These are phyloP conservation scores for Salix dunnii DNA, from an alignment of 345 rosid genomes.

Conservation along the genomic window DNA sequence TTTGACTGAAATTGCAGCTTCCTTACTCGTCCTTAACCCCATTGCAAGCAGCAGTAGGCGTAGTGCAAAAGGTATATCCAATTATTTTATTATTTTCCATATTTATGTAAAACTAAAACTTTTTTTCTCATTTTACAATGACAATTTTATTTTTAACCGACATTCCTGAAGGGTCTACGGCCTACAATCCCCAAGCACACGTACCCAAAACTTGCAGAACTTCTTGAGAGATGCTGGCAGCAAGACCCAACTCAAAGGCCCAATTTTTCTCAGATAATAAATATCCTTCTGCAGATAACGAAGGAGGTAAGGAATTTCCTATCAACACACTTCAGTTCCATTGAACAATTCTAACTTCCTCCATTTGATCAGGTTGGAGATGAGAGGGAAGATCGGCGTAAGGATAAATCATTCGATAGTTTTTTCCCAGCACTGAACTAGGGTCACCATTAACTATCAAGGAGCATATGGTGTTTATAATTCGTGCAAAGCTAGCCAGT, in stretches of 20 bases:
- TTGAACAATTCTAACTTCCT: neutral
- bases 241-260: constrained; percentile 80
- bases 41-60: constrained; percentile 90
- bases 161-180: constrained; percentile 50
- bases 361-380: constrained; percentile 50
- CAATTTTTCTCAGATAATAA: constrained; percentile 67
- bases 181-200: constrained; percentile 78
- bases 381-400: constrained; percentile 43
- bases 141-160: constrained; percentile 1
- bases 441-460: constrained; percentile 43
- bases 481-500: constrained; percentile 17
- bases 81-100: neutral
- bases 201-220: constrained; percentile 64
- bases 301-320: constrained; percentile 50
- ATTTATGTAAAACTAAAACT: neutral
- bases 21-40: constrained; percentile 77
- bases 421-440: constrained; percentile 46
- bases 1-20: constrained; percentile 43
- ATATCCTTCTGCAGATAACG: constrained; percentile 54
- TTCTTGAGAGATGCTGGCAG: constrained; percentile 89
- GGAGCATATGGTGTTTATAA: constrained; percentile 19
- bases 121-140: neutral
- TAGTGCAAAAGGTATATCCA: constrained; percentile 71
- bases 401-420: constrained; percentile 43
- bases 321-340: neutral